Percentiles rank a stretch among this genome's conserved stretches.
phyloP scores from a whole-genome alignment of 306 rosid species.

The Castanea crenata region DNA sequence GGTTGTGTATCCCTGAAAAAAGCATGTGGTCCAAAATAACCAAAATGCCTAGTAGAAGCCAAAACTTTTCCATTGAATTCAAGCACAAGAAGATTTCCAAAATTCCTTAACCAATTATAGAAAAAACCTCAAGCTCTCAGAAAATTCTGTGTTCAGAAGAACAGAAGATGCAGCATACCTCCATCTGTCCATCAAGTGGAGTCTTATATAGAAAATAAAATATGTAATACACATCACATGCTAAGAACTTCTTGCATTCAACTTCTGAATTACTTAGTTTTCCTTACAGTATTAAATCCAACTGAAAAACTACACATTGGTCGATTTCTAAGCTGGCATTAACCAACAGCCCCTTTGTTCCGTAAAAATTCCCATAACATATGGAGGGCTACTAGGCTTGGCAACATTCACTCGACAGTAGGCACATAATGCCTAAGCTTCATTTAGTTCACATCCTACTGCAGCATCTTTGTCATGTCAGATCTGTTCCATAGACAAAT shows the following conservation, averaged over 20 bases:
- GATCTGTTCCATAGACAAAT: conserved; percentile 82
- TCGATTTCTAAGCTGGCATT: conserved; percentile 32
- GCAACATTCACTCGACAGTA: conserved; percentile 45
- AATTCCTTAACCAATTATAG: conserved; percentile 37
- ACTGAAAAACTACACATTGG: conserved; percentile 21
- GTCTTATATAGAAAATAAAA: conserved; percentile 31
- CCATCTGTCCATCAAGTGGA: conserved; percentile 40
- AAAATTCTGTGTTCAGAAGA: conserved; percentile 35
- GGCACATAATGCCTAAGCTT: conserved; percentile 54
- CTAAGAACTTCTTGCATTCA: conserved; percentile 38
- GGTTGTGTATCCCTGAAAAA: conserved; percentile 18
- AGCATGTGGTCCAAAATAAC: conserved; percentile 28
- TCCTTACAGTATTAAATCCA: conserved; percentile 42
- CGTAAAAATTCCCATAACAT: conserved; percentile 14
- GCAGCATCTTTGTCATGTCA: conserved; percentile 64
- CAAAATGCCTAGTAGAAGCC: conserved; percentile 35
- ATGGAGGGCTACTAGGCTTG: conserved; percentile 27
- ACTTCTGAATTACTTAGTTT: conserved; percentile 36
- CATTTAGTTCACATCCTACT: conserved; percentile 56
- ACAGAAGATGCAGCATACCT: conserved; percentile 41
- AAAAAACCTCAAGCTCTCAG: conserved; percentile 31
- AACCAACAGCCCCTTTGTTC: conserved; percentile 31
- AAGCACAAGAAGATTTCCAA: conserved; percentile 33
- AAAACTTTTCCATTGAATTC: conserved; percentile 45
- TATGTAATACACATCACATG: conserved; percentile 34